Evolutionary conservation across 2,329 filamentous ascomycete genomes (phyloP), one percentile per base, ranked within the genome.

Genomic region (Claviceps sp.): DNA sequence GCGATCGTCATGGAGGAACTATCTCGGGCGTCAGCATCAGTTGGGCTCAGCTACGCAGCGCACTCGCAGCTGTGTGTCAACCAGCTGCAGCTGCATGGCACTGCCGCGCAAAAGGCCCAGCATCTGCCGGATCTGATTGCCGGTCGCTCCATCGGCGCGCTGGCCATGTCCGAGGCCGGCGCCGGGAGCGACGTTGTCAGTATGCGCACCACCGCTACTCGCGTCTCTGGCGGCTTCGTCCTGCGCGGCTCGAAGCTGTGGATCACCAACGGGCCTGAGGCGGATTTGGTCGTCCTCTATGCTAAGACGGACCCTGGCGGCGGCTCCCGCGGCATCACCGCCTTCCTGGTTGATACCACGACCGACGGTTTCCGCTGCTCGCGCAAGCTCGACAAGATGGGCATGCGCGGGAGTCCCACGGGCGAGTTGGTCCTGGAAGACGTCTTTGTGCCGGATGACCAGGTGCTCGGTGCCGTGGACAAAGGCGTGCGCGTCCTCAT

Each of bases 211-310:
- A 84, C 80, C 3, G 91, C 90, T 0, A 85, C 80, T 64, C 75
- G 79, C 56, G 86, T 88, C 11, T 86, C 93, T 60, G 90, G 89
- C 38, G 91, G 91, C 29, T 96, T 86, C 66, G 56, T 90, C 20
- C 73, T 98, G 51, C 88, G 90, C 62, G 91, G 90, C 36, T 87
- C 84, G 54, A 96, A 98, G 76, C 96, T 97, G 91, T 98, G 91
- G 91, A 98, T 98, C 65, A 98, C 91, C 55, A 98, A 98, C 68
- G 88, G 91, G 4, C 91, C 91, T 0, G 90, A 97, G 64, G 93
- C 93, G n/a, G 80, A 95, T 66, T 76, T 85, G 43, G 83, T 97
- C 51, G 82, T 98, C 51, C 89, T 98, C n/a, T 98, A 98, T 67
- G 91, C 91, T 50, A 97, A 97, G 75, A 96, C 91, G 1, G 78